phyloP scores from a whole-genome alignment of 805 yeast genomes.

The Ogataea ramenticola region DNA sequence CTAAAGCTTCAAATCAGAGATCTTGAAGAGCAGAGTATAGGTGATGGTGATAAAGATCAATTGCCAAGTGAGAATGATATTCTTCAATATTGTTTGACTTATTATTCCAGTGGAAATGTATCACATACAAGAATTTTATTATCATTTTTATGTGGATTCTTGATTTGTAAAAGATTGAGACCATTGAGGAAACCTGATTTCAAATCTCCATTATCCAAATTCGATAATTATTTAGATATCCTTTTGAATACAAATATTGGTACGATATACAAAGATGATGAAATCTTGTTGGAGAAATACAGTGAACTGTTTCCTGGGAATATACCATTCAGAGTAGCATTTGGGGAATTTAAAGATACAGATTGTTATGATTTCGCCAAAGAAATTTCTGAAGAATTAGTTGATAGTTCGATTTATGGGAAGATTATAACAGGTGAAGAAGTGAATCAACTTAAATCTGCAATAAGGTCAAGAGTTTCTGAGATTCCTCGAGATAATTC shows the following conservation, averaged over 20 bases:
- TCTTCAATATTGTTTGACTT: conserved; percentile 11
- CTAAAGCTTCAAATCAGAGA: conserved; percentile 1
- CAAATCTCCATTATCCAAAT: conserved; percentile 13
- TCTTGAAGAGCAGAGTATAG: not conserved
- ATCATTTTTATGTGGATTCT: conserved; percentile 17
- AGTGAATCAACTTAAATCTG: conserved; percentile 23
- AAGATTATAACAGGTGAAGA: conserved; percentile 7
- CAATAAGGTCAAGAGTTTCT: conserved; percentile 51
- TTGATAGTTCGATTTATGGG: not conserved
- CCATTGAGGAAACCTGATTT: not conserved
- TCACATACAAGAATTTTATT: conserved; percentile 20
- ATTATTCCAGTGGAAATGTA: conserved; percentile 9
- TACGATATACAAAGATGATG: conserved; percentile 21
- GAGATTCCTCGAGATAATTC: conserved; percentile 50
- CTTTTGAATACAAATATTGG: conserved; percentile 26
- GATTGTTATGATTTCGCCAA: conserved; percentile 9
- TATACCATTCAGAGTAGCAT: conserved; percentile 6
- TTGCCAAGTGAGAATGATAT: conserved; percentile 3
- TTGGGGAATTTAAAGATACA: conserved; percentile 1
- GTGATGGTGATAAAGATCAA: not conserved
- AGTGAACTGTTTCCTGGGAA: conserved; percentile 10
- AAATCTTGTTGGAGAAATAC: conserved; percentile 17
- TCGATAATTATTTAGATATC: conserved; percentile 27
- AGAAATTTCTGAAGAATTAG: conserved; percentile 1
- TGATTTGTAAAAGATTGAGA: conserved; percentile 6